A percentile compares a stretch with the other conserved stretches of the same genome.
Evolutionary conservation across 441 rosid species (phyloP).

Genomic region (Melastoma candidum): DNA sequence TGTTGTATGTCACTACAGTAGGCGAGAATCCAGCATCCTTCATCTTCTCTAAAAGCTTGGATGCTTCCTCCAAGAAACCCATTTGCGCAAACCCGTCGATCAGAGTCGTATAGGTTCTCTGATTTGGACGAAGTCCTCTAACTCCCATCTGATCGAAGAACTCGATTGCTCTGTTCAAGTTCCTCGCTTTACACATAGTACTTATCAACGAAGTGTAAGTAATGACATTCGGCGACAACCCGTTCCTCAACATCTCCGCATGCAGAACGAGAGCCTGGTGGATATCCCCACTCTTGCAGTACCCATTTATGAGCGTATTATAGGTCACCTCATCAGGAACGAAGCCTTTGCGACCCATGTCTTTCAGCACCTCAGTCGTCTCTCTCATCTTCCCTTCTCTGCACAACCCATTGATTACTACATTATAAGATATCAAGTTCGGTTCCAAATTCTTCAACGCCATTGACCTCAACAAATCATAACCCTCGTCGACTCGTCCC

Average conservation of each 20-base stretch:
- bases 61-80: constrained; percentile 63
- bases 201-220: constrained; percentile 76
- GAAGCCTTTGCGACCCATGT: constrained; percentile 53
- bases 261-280: constrained; percentile 80
- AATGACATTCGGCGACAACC: constrained; percentile 68
- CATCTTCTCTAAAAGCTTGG: constrained; percentile 52
- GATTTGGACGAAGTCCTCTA: constrained; percentile 68
- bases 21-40: constrained; percentile 50
- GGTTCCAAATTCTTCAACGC: constrained; percentile 53
- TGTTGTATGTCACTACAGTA: constrained; percentile 69
- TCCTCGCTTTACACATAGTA: constrained; percentile 70
- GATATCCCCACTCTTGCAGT: constrained; percentile 65
- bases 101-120: constrained; percentile 71
- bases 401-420: constrained; percentile 65
- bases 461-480: constrained; percentile 48
- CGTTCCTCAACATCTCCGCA: constrained; percentile 57
- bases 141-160: constrained; percentile 72
- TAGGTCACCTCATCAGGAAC: constrained; percentile 66
- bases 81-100: constrained; percentile 70
- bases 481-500: constrained; percentile 49
- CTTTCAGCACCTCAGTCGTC: constrained; percentile 35
- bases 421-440: constrained; percentile 67
- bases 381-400: constrained; percentile 72
- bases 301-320: constrained; percentile 71
- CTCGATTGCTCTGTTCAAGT: constrained; percentile 66